These are phyloP conservation scores for Cyclocybe cylindracea DNA, from an alignment of 768 basidiomycete species.

Conservation along the genomic window DNA sequence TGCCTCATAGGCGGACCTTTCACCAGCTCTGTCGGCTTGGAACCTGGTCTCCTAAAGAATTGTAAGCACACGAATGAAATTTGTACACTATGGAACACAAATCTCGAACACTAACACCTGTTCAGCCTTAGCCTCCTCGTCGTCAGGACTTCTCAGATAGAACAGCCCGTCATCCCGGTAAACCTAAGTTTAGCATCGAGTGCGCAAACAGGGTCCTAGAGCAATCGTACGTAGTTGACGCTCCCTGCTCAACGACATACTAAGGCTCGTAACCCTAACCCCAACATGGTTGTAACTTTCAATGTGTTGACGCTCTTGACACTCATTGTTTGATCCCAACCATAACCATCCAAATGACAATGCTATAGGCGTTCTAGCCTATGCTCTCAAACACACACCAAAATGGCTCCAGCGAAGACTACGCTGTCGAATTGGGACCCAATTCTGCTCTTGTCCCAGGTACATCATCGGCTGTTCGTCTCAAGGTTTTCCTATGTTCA, in stretches of 20 bases:
- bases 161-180: too few relatives aligned
- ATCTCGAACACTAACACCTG: too few relatives aligned
- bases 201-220: too few relatives aligned
- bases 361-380: conserved; percentile 10
- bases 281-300: conserved; percentile 1
- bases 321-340: conserved; percentile 1
- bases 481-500: not conserved
- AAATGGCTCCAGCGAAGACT: conserved; percentile 40
- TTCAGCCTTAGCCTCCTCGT: too few relatives aligned
- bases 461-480: conserved; percentile 23
- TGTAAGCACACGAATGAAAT: too few relatives aligned
- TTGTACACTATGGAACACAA: too few relatives aligned
- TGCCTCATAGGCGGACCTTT: too few relatives aligned
- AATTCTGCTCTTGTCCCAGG: conserved; percentile 84
- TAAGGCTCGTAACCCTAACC: conserved; percentile 10
- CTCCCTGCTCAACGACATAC: too few relatives aligned
- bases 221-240: not conserved
- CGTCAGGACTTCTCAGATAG: too few relatives aligned
- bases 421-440: conserved; percentile 81
- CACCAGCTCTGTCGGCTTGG: too few relatives aligned
- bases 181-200: too few relatives aligned
- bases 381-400: conserved; percentile 7
- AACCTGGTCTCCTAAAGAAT: too few relatives aligned
- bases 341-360: conserved; percentile 15
- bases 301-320: not conserved